phyloP scores from a whole-genome alignment of 2,329 filamentous ascomycete species.

The Periglandula ipomoeae region DNA sequence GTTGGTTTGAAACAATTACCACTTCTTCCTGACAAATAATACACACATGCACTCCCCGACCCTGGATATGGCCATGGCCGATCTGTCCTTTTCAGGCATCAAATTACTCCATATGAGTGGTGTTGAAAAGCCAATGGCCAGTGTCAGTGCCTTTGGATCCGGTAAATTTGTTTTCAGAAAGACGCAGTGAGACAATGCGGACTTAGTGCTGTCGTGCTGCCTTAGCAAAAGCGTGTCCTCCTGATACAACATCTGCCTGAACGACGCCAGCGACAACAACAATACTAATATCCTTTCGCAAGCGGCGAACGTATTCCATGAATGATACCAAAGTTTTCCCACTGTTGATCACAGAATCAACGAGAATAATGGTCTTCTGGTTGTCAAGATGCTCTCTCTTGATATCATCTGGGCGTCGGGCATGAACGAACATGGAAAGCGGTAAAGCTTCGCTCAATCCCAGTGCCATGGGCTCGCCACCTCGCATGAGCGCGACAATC shows the following conservation, averaged over 20 bases:
- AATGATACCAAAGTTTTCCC: conserved; percentile 42
- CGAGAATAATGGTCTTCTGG: conserved; percentile 36
- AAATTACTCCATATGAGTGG: conserved; percentile 33
- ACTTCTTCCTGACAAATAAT: too few species aligned
- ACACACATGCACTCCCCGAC: too few species aligned
- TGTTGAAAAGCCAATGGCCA: conserved; percentile 51
- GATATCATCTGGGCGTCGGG: conserved; percentile 30
- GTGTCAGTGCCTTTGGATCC: conserved; percentile 46
- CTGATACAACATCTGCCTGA: conserved; percentile 26
- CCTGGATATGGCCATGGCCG: too few species aligned
- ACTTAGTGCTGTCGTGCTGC: conserved; percentile 17
- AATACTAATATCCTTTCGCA: conserved; percentile 33
- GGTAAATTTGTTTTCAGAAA: conserved; percentile 47
- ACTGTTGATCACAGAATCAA: conserved; percentile 53
- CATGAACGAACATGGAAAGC: conserved; percentile 41
- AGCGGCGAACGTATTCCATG: conserved; percentile 32
- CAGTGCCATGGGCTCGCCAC: conserved; percentile 51
- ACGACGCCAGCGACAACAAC: conserved; percentile 47
- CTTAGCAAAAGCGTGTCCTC: conserved; percentile 8
- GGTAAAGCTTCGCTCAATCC: conserved; percentile 47
- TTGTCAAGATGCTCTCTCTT: conserved; percentile 28
- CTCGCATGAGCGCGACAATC: conserved; percentile 54
- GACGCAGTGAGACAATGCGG: conserved; percentile 40
- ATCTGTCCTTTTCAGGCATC: not conserved
- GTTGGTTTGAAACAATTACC: too few species aligned